Evolutionary conservation across 225 moss, liverwort and hornwort species (phyloP), one percentile per base, ranked within the genome.

Genomic region (Neckera pumila): DNA sequence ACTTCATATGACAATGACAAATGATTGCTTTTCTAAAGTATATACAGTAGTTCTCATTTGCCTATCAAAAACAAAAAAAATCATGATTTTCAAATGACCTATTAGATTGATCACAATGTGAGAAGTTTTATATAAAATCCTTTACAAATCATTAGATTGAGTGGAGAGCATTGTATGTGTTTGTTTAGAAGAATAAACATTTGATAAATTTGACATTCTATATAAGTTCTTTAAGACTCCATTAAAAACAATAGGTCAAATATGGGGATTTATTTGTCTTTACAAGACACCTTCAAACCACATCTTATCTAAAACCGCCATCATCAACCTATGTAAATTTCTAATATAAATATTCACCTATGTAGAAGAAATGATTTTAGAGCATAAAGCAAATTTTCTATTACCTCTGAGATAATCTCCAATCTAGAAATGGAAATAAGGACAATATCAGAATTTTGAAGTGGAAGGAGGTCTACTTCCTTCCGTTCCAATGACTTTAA

Each of bases 291-390:
- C 2, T 1, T 6, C 19, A 65, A 65, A 11, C 19, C 3, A 19
- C 6, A 36, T 11, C 12, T 21, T 7, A 4, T n/a, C 21, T 36
- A 10, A n/a, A n/a, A 11, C 3, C 0, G 1, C 7, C n/a, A n/a
- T 67, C 53, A 36, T 65, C 9, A 64, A 7, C 9, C 10, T 64
- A 1, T 9, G 10, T 9, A 17, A 33, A 33, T 33, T 5, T 64
- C 64, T 17, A 34, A 5, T 34, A 65, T 34, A 10, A 65, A 36
- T 5, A 36, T 63, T 31, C 33, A 31, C 3, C 4, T 31, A 31
- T 62, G 1, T 62, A 16, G 51, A 51, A 64, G 28, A 63, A 33
- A 33, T 0, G 3, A 11, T 36, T 66, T 11, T 66, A 66, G 19
- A 36, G 6, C 20, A 66, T 34, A 10, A 18, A 34, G 5, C 18